Base-by-base conservation (phyloP, 768 basidiomycete species). In the Termitomyces bulborhizus region DNA sequence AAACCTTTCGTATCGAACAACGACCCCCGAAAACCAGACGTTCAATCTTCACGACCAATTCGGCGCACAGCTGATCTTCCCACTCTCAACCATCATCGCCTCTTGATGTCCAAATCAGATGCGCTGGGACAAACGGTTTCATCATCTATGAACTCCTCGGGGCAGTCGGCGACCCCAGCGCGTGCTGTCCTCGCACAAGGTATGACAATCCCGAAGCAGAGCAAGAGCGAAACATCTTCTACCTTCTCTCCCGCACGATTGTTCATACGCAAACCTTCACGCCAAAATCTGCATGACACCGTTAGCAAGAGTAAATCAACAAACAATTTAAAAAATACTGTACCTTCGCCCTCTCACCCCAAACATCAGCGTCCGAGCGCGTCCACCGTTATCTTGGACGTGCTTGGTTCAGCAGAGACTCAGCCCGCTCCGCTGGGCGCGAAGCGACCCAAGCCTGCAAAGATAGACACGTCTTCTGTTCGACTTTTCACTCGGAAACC, bases 261-360 rank as follows among this genome's bases (percentile, higher is more conserved):
- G 12, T 54, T 60, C 37, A 50, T 51, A 37, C 56, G 56, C 24
- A 60, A 55, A 47, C 36, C 51, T 11, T 57, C 59, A 24, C 53
- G 51, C 12, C 47, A 46, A 27, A 45, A 54, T 15, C 50, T 60
- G 18, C 53, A 51, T 32, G 53, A 51, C 37, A 11, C 32, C 6
- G 13, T 7, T 9, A 47, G 37, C 39, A 51, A 15, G 21, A 52
- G 44, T 9, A 52, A 53, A 24, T 51, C 51, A 5, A 29, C 34
- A 44, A 29, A 46, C n/a, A 43, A 55, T 32, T 5, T 7, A n/a
- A n/a, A 29, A 6, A 48, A 46, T 37, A 15, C 18, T 27, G 27
- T 27, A 39, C 13, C 26, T 8, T 45, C 31, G 32, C 47, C 47
- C 5, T 34, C 27, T 26, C 29, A 41, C 7, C 55, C 50, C 2